Conservation (phyloP, 2,329 filamentous ascomycete genomes). For the Penicillium sp. region DNA sequence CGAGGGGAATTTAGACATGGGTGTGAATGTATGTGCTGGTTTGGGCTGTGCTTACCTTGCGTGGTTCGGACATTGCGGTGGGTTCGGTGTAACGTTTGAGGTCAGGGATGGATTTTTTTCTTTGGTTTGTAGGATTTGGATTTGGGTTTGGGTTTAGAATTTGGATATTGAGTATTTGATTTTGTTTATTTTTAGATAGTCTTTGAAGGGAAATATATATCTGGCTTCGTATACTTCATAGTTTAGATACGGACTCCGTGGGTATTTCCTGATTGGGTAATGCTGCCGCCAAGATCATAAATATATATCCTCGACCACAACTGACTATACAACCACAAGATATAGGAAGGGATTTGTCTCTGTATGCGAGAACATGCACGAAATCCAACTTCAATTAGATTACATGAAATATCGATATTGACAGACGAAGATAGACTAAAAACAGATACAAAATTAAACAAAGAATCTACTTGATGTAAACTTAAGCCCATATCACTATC, state of each 20-base stretch:
- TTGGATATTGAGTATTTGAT: background rate
- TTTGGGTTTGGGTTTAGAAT: background rate
- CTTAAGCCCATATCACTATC: background rate
- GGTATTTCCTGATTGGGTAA: background rate
- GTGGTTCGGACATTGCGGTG: conserved; percentile 3
- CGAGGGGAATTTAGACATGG: background rate
- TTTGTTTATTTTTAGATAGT: background rate
- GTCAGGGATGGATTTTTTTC: background rate
- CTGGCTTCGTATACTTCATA: background rate
- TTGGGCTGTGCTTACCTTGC: conserved; percentile 5
- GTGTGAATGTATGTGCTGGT: background rate
- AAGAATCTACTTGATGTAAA: background rate
- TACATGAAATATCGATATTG: background rate
- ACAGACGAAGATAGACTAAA: background rate
- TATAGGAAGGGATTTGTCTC: background rate
- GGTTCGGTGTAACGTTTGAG: background rate
- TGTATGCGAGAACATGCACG: background rate
- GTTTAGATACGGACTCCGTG: background rate
- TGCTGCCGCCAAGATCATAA: background rate
- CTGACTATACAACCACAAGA: background rate
- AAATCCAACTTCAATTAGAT: background rate
- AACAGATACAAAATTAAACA: too few relatives aligned
- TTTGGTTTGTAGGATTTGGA: background rate
- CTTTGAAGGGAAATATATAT: background rate
- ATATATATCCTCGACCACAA: background rate